Percentiles rank a stretch among this genome's conserved stretches.
Conservation (phyloP, 2,329 filamentous ascomycete genomes). For the Paracorniculantispora psalliotae region DNA sequence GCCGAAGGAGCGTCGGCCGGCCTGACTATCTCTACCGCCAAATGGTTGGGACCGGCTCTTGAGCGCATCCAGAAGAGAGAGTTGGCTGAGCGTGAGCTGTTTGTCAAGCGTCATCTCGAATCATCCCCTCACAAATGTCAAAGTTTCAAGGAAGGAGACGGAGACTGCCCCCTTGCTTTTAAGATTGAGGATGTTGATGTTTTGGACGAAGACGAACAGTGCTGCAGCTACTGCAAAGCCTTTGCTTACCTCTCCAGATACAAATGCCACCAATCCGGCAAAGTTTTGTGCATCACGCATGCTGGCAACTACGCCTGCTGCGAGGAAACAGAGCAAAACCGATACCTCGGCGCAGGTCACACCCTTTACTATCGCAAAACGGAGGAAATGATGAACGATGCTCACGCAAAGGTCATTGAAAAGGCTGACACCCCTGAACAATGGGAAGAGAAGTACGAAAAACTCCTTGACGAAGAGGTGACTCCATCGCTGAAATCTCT, state of each 20-base stretch:
- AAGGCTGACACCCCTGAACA: slow-evolving; percentile 79
- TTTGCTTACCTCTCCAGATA: slow-evolving; percentile 90
- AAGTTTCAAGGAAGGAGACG: slow-evolving; percentile 37
- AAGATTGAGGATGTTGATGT: slow-evolving; percentile 68
- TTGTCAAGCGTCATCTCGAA: slow-evolving; percentile 61
- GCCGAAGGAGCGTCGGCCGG: slow-evolving; percentile 68
- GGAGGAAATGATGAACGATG: slow-evolving; percentile 60
- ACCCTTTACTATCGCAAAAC: slow-evolving; percentile 72
- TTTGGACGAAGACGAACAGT: slow-evolving; percentile 88
- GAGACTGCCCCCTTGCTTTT: slow-evolving; percentile 55
- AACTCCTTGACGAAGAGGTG: slow-evolving; percentile 74
- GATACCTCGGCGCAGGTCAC: slow-evolving; percentile 67
- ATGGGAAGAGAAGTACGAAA: slow-evolving; percentile 89
- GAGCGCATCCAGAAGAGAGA: slow-evolving; percentile 74
- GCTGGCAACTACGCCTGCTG: slow-evolving; percentile 80
- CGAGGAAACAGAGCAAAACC: slow-evolving; percentile 58
- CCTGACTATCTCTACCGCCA: slow-evolving; percentile 78
- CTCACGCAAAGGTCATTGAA: slow-evolving; percentile 74
- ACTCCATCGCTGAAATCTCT: slow-evolving; percentile 82
- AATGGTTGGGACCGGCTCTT: slow-evolving; percentile 88
- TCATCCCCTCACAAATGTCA: slow-evolving; percentile 48
- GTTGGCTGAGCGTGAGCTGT: slow-evolving; percentile 59
- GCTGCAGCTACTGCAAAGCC: slow-evolving; percentile 87
- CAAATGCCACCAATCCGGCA: slow-evolving; percentile 75
- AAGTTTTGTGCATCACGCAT: slow-evolving; percentile 77